These are phyloP conservation scores for Vinca minor DNA, from an alignment of 257 asterid species.

Conservation along the genomic window DNA sequence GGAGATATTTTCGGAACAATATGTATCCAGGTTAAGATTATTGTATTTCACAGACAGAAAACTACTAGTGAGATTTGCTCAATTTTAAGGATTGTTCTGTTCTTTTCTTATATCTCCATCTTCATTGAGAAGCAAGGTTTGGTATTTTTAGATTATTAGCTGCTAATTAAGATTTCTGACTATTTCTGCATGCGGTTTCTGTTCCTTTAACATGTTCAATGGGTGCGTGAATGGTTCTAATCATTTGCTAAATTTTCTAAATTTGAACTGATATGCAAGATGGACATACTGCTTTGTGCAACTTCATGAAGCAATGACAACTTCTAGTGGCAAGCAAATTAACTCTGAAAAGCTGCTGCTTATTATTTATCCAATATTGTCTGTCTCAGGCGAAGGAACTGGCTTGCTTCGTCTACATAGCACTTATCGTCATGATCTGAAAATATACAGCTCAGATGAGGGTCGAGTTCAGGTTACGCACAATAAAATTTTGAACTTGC, in stretches of 20 bases:
- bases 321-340: no score
- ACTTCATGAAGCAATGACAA: not conserved
- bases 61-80: not conserved
- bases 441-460: slow-evolving; percentile 96
- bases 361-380: slow-evolving; percentile 13
- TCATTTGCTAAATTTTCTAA: not conserved
- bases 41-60: not conserved
- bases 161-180: not conserved
- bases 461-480: slow-evolving; percentile 89
- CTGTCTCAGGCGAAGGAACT: slow-evolving; percentile 83
- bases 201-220: no score
- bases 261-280: slow-evolving; percentile 1
- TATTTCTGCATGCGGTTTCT: not conserved
- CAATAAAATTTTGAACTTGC: slow-evolving; percentile 6
- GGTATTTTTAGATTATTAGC: no score
- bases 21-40: slow-evolving; percentile 79
- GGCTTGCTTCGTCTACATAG: slow-evolving; percentile 99
- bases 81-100: not conserved
- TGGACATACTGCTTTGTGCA: not conserved
- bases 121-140: not conserved
- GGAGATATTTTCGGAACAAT: slow-evolving; percentile 85
- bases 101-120: not conserved
- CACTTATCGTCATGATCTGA: slow-evolving; percentile 90
- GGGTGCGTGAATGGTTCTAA: no score
- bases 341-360: slow-evolving; percentile 4